Evolutionary conservation across 345 rosid species (phyloP).

Genomic region (Viola odorata): DNA sequence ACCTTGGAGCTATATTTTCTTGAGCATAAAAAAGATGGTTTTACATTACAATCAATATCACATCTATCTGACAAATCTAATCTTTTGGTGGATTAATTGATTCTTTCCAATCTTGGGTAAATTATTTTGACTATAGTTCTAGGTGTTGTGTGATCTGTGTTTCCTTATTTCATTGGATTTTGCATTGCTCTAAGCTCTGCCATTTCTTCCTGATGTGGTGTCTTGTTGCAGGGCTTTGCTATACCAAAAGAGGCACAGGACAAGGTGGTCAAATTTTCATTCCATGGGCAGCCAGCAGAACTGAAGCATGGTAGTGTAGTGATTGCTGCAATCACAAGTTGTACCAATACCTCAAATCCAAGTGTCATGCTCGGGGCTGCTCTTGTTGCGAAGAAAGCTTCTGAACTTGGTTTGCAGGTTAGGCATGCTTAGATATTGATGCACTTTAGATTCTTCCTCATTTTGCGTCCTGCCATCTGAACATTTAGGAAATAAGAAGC

Average conservation of each 20-base stretch:
- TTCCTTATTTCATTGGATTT: too few species aligned
- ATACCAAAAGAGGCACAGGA: constrained; percentile 80
- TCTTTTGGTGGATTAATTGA: too few species aligned
- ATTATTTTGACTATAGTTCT: too few species aligned
- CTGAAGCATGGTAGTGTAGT: constrained; percentile 97
- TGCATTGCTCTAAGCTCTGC: too few species aligned
- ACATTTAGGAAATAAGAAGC: too few species aligned
- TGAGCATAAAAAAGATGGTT: too few species aligned
- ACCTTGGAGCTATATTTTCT: too few species aligned
- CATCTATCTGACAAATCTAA: too few species aligned
- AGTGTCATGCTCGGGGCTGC: constrained; percentile 99
- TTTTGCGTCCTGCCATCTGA: too few species aligned
- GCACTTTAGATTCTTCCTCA: neutral
- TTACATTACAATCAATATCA: too few species aligned
- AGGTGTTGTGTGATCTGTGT: too few species aligned
- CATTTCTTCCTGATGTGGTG: constrained; percentile 6
- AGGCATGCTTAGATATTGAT: constrained; percentile 6
- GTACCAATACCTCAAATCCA: constrained; percentile 98
- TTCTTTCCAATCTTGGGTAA: too few species aligned
- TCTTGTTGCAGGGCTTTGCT: constrained; percentile 65
- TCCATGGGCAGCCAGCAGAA: constrained; percentile 82
- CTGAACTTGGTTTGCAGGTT: constrained; percentile 90
- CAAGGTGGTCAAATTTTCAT: constrained; percentile 72
- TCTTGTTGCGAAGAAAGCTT: constrained; percentile 96
- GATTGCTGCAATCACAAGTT: constrained; percentile 97